Percentiles rank a stretch among this genome's conserved stretches.
These are phyloP conservation scores for Discostella pseudostelligera DNA, from an alignment of 108 stramenopile species.

Conservation along the genomic window DNA sequence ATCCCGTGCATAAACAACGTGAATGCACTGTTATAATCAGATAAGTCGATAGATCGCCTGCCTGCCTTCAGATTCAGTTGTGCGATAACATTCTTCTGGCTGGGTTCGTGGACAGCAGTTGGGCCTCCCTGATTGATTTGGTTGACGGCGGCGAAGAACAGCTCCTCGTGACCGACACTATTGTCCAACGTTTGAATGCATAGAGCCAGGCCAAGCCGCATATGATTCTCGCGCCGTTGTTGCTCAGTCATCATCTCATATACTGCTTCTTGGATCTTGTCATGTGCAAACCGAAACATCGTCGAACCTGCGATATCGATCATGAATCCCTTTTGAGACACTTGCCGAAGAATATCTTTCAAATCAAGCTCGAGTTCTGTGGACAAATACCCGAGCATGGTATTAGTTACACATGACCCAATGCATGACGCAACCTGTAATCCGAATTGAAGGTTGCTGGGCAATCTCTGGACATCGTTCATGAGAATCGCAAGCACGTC, in stretches of 20 bases:
- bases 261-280: conserved; percentile 40
- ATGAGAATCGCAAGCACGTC: conserved; percentile 20
- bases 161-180: conserved; percentile 10
- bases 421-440: conserved; percentile 34
- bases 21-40: conserved; percentile 18
- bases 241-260: conserved; percentile 19
- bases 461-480: conserved; percentile 18
- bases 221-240: conserved; percentile 12
- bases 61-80: conserved; percentile 30
- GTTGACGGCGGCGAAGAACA: conserved; percentile 32
- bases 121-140: conserved; percentile 29
- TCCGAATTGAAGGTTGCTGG: conserved; percentile 10
- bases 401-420: conserved; percentile 21
- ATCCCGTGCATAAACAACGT: conserved; percentile 24
- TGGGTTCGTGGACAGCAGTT: conserved; percentile 4
- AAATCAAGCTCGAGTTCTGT: conserved; percentile 1
- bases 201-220: conserved; percentile 22
- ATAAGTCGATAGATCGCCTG: conserved; percentile 10
- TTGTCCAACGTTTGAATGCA: conserved; percentile 3
- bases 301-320: not conserved
- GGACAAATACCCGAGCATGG: conserved; percentile 14
- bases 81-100: conserved; percentile 21
- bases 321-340: conserved; percentile 8
- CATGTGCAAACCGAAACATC: conserved; percentile 27
- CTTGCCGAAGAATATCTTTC: not conserved